phyloP scores from a whole-genome alignment of 306 rosid species.

The Prunus armeniaca region DNA sequence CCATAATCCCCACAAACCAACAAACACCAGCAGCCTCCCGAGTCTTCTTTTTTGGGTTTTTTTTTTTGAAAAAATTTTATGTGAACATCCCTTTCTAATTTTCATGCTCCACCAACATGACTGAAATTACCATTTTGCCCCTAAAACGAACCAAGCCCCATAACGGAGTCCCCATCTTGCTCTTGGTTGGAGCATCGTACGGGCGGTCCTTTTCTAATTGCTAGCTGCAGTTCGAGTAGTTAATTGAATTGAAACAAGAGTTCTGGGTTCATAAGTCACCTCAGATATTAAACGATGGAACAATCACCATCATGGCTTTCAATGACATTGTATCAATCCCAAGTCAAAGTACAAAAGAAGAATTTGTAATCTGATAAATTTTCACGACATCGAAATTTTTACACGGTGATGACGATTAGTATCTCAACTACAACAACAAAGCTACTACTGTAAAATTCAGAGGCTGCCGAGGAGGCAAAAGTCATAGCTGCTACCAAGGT shows the following conservation, averaged over 20 bases:
- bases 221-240: too few relatives aligned
- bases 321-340: background rate
- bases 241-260: too few relatives aligned
- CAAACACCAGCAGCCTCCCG: background rate
- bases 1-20: conserved; percentile 18
- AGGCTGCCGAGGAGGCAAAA: background rate
- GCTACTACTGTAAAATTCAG: background rate
- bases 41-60: background rate
- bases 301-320: conserved; percentile 14
- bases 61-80: too few relatives aligned
- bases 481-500: conserved; percentile 5
- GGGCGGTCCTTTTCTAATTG: too few relatives aligned
- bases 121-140: too few relatives aligned
- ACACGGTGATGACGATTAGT: background rate
- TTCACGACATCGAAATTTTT: conserved; percentile 11
- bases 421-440: conserved; percentile 11
- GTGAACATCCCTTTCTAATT: too few relatives aligned
- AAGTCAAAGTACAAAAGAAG: background rate
- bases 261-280: background rate
- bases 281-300: background rate
- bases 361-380: background rate
- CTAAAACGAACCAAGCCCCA: too few relatives aligned
- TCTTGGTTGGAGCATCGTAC: too few relatives aligned
- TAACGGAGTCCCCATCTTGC: too few relatives aligned
- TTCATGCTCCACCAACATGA: too few relatives aligned